Evolutionary conservation across 2,329 filamentous ascomycete genomes (phyloP).

Genomic region (Ramularia collo-cygni): DNA sequence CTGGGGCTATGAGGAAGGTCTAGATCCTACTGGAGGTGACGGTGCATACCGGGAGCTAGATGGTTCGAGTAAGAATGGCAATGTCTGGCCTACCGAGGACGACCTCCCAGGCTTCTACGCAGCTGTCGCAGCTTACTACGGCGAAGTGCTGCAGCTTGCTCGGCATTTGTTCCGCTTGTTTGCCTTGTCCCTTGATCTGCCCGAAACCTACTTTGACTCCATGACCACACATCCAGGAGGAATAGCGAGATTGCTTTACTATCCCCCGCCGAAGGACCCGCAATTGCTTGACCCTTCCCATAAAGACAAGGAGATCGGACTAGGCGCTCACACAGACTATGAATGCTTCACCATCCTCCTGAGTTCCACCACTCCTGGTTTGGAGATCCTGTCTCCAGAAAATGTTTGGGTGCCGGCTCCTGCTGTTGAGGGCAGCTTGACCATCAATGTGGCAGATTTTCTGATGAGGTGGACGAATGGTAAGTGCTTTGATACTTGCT

Average conservation of each 20-base stretch:
- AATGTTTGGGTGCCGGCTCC: constrained; percentile 40
- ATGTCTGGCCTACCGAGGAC: constrained; percentile 35
- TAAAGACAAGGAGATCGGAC: constrained; percentile 29
- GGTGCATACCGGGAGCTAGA: constrained; percentile 37
- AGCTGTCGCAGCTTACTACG: constrained; percentile 34
- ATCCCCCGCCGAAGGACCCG: constrained; percentile 28
- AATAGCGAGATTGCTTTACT: constrained; percentile 36
- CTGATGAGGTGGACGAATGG: constrained; percentile 43
- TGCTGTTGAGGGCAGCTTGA: constrained; percentile 39
- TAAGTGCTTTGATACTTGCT: neutral
- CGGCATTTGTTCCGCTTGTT: constrained; percentile 38
- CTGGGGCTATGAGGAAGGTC: constrained; percentile 35
- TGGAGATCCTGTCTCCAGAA: constrained; percentile 31
- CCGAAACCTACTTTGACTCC: constrained; percentile 35
- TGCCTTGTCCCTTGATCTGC: constrained; percentile 33
- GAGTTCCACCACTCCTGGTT: constrained; percentile 20
- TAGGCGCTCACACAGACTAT: constrained; percentile 32
- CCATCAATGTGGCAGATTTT: constrained; percentile 47
- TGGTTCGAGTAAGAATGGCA: constrained; percentile 30
- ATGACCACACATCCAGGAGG: constrained; percentile 37
- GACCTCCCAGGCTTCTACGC: constrained; percentile 35
- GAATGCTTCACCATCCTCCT: constrained; percentile 28
- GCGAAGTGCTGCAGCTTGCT: constrained; percentile 32
- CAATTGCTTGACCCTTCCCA: constrained; percentile 11
- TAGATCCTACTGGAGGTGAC: constrained; percentile 37